Base-by-base conservation (phyloP, 495 filamentous ascomycete species). In the Elaphomyces granulatus region DNA sequence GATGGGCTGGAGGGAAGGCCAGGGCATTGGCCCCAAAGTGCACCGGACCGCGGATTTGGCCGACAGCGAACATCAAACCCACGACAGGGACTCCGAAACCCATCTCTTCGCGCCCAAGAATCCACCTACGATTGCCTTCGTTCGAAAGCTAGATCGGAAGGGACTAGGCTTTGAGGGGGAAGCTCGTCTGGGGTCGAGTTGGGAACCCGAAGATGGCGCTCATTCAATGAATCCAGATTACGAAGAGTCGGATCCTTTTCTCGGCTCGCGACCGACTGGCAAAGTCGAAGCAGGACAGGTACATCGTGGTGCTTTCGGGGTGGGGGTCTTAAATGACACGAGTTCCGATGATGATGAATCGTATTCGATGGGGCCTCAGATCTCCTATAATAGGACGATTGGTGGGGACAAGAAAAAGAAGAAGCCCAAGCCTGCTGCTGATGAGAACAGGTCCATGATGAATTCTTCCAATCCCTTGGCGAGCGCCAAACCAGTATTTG, bases 321-420 rank as follows among this genome's bases (percentile, higher is more conserved):
- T 92, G 10, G 90, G 90, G 2, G 64, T 95, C 15, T 58, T 98
- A 37, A 98, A 96, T 50, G 90, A 96, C 44, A 93, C 78, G 14
- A 87, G 86, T 2, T 95, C 90, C n/a, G 90, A 96, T 49, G 87
- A 96, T 40, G 90, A 95, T 51, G 92, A 96, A 50, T 83, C 83
- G 0, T 96, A 95, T 59, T 83, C 83, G 34, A 73, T 96, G 15
- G 87, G 90, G 0, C 90, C 90, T 6, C 77, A 77, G 50, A 87
- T 93, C 53, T 83, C 80, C n/a, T 94, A 94, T 55, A 94, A 84
- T 48, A 69, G 76, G 35, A 70, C 77, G 3, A 78, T 96, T 51
- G 87, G 83, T 19, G 80, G 80, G 2, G 81, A 87, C 37, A 92
- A 85, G 54, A 88, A 86, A 65, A 83, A 83, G 48, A 84, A 81